phyloP scores from a whole-genome alignment of 2,329 filamentous ascomycete species.

The Mycosphaerella arachidis region DNA sequence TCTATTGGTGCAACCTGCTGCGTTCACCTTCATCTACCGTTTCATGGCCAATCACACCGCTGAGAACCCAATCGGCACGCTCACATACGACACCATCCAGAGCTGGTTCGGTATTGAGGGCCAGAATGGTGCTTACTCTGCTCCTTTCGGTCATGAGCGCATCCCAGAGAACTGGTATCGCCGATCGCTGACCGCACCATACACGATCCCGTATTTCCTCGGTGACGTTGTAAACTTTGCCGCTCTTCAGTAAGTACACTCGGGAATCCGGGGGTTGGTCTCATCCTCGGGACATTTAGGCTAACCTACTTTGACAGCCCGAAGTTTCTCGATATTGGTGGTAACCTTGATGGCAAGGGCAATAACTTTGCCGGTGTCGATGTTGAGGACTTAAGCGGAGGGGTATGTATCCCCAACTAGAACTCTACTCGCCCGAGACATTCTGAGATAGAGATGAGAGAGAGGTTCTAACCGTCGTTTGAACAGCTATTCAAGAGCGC shows the following conservation, averaged over 20 bases:
- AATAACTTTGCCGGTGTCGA: constrained; percentile 37
- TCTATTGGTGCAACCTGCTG: constrained; percentile 26
- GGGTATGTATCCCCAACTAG: too few relatives aligned
- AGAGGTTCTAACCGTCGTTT: too few relatives aligned
- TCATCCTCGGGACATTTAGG: too few relatives aligned
- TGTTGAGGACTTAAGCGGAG: constrained; percentile 35
- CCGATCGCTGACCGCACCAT: constrained; percentile 27
- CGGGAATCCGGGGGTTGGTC: too few relatives aligned
- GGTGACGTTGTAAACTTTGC: constrained; percentile 19
- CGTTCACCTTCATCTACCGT: constrained; percentile 31
- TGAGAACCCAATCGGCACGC: constrained; percentile 19
- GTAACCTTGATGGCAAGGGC: constrained; percentile 34
- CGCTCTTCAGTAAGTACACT: too few relatives aligned
- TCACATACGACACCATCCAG: constrained; percentile 16
- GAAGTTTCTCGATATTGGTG: constrained; percentile 33
- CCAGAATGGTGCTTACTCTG: constrained; percentile 15
- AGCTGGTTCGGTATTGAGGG: constrained; percentile 23
- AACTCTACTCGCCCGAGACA: too few relatives aligned
- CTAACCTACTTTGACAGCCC: too few relatives aligned
- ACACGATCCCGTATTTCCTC: constrained; percentile 32
- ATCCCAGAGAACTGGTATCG: constrained; percentile 31
- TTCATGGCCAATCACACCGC: constrained; percentile 31
- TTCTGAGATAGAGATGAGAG: too few relatives aligned
- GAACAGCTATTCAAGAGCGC: constrained; percentile 41
- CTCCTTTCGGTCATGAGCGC: constrained; percentile 18